These are phyloP conservation scores for Daldinia childiae DNA, from an alignment of 495 filamentous ascomycete genomes.

Conservation along the genomic window DNA sequence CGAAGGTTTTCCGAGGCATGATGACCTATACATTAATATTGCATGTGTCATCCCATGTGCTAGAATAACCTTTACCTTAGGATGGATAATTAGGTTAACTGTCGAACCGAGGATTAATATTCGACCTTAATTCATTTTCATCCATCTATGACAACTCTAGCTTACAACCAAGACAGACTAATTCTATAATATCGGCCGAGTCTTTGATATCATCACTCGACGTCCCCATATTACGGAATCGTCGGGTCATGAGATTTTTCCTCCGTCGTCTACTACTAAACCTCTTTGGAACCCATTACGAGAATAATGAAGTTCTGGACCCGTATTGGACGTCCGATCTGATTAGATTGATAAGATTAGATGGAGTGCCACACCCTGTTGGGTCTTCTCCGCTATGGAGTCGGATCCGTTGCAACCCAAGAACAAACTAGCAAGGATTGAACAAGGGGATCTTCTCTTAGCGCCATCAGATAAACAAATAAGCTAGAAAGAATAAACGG, in stretches of 20 bases:
- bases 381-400: slow-evolving; percentile 28
- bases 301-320: slow-evolving; percentile 30
- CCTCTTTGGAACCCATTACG: slow-evolving; percentile 22
- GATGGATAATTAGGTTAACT: slow-evolving; percentile 4
- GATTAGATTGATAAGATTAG: slow-evolving; percentile 51
- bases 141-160: neutral
- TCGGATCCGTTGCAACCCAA: slow-evolving; percentile 16
- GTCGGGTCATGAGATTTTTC: slow-evolving; percentile 8
- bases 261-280: neutral
- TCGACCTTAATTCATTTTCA: slow-evolving; percentile 1
- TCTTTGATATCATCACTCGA: neutral
- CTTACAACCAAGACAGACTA: slow-evolving; percentile 7
- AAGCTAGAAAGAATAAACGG: slow-evolving; percentile 6
- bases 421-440: slow-evolving; percentile 9
- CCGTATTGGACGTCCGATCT: slow-evolving; percentile 37
- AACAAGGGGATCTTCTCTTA: slow-evolving; percentile 20
- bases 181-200: neutral
- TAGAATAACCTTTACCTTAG: neutral
- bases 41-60: slow-evolving; percentile 14
- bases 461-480: slow-evolving; percentile 42
- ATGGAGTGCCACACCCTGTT: slow-evolving; percentile 31
- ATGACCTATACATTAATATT: slow-evolving; percentile 4
- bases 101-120: neutral
- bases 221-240: neutral
- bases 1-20: slow-evolving; percentile 20